These are phyloP conservation scores for Chiua sp. DNA, from an alignment of 1,284 basidiomycete species.

Conservation along the genomic window DNA sequence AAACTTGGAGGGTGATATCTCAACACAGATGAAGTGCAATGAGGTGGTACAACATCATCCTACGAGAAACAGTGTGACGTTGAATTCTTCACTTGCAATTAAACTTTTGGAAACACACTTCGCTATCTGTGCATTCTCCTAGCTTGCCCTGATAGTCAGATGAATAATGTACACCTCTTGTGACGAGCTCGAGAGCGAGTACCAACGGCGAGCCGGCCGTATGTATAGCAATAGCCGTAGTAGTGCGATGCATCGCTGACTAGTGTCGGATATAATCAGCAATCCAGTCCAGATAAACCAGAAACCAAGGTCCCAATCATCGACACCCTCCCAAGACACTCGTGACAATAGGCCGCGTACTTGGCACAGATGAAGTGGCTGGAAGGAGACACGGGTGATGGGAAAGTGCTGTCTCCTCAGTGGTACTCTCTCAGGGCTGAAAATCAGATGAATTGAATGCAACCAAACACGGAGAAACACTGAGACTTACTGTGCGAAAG, in stretches of 20 bases:
- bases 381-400: slow-evolving; percentile 67
- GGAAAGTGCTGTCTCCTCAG: slow-evolving; percentile 50
- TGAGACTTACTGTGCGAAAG: slow-evolving; percentile 54
- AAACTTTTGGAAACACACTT: slow-evolving; percentile 53
- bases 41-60: slow-evolving; percentile 77
- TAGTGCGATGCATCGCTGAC: slow-evolving; percentile 72
- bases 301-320: slow-evolving; percentile 51
- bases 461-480: background rate
- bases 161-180: slow-evolving; percentile 82
- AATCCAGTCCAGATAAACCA: background rate
- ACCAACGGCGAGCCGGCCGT: slow-evolving; percentile 75
- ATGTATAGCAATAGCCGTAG: slow-evolving; percentile 70
- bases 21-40: slow-evolving; percentile 69
- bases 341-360: slow-evolving; percentile 69
- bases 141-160: slow-evolving; percentile 73
- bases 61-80: slow-evolving; percentile 30
- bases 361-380: slow-evolving; percentile 63
- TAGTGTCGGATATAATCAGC: slow-evolving; percentile 36
- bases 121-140: slow-evolving; percentile 78
- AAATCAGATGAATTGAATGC: slow-evolving; percentile 11
- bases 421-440: slow-evolving; percentile 61
- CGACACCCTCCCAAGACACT: slow-evolving; percentile 75
- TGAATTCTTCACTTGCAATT: background rate
- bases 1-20: slow-evolving; percentile 81
- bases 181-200: slow-evolving; percentile 73